phyloP scores from a whole-genome alignment of 1,284 basidiomycete species.

The Earliella scabrosa region DNA sequence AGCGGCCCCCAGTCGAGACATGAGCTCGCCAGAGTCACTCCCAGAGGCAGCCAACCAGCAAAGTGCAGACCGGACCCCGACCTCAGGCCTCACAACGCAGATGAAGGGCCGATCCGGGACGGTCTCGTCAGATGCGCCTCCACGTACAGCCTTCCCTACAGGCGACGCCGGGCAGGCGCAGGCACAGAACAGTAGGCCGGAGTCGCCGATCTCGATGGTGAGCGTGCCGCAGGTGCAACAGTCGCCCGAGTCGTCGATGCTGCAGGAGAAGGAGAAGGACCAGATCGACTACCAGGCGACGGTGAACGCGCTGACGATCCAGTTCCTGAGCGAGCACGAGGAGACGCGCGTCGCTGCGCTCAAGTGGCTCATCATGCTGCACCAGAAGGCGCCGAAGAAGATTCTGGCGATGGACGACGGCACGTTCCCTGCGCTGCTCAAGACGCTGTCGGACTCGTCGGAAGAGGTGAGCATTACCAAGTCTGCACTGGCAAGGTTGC shows the following conservation, averaged over 20 bases:
- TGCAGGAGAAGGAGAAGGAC: constrained; percentile 56
- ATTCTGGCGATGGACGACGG: constrained; percentile 96
- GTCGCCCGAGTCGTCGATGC: constrained; percentile 39
- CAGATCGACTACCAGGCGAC: constrained; percentile 92
- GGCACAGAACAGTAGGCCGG: constrained; percentile 35
- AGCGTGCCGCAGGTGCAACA: constrained; percentile 36
- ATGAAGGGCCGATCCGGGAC: constrained; percentile 29
- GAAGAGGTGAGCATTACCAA: constrained; percentile 69
- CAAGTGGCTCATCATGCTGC: constrained; percentile 98
- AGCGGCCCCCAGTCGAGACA: constrained; percentile 40
- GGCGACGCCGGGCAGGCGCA: constrained; percentile 16
- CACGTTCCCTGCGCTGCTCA: constrained; percentile 93
- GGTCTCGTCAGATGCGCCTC: constrained; percentile 20
- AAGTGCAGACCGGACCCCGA: constrained; percentile 17
- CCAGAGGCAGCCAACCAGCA: constrained; percentile 18
- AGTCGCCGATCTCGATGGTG: constrained; percentile 39
- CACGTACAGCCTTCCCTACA: constrained; percentile 12
- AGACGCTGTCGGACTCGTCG: constrained; percentile 95
- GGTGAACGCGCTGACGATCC: constrained; percentile 90
- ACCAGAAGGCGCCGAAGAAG: constrained; percentile 97
- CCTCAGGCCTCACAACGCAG: constrained; percentile 32
- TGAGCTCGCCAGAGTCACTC: constrained; percentile 47
- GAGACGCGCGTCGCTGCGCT: constrained; percentile 95
- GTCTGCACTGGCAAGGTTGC: not conserved
- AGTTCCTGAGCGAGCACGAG: constrained; percentile 95